Evolutionary conservation across 495 filamentous ascomycete species (phyloP).

Genomic region (Staphylotrichum longicolle): DNA sequence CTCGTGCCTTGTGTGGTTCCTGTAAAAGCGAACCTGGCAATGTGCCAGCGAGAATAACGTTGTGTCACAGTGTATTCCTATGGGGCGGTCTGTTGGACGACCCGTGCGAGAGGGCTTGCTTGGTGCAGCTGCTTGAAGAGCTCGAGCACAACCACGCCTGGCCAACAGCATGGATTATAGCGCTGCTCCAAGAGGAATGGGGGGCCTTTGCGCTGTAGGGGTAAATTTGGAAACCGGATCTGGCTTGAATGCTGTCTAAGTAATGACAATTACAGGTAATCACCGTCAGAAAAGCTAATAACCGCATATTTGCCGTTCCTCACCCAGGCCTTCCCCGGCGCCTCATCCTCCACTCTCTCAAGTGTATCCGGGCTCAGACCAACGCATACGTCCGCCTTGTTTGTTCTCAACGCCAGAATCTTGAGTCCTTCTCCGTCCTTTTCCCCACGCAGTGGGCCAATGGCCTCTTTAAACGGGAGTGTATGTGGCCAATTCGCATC

Average conservation of each 20-base stretch:
- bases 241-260: no score
- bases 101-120: neutral
- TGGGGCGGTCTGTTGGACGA: conserved; percentile 3
- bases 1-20: neutral
- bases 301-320: conserved; percentile 2
- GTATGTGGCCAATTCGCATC: conserved; percentile 6
- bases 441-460: neutral
- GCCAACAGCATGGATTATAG: conserved; percentile 6
- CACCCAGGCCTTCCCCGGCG: conserved; percentile 1
- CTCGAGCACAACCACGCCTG: conserved; percentile 4
- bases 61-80: conserved; percentile 6
- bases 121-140: conserved; percentile 5
- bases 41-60: conserved; percentile 1
- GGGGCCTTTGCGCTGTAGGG: neutral
- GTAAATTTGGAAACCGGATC: no score
- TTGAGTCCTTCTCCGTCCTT: neutral
- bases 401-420: conserved; percentile 3
- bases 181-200: neutral
- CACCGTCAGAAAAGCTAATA: conserved; percentile 5
- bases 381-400: conserved; percentile 5
- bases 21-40: conserved; percentile 1
- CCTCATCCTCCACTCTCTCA: neutral
- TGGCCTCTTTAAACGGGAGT: neutral
- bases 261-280: no score
- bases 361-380: neutral